These are phyloP conservation scores for Lasiosphaeriaceae sp. DNA, from an alignment of 495 filamentous ascomycete species.

Conservation along the genomic window DNA sequence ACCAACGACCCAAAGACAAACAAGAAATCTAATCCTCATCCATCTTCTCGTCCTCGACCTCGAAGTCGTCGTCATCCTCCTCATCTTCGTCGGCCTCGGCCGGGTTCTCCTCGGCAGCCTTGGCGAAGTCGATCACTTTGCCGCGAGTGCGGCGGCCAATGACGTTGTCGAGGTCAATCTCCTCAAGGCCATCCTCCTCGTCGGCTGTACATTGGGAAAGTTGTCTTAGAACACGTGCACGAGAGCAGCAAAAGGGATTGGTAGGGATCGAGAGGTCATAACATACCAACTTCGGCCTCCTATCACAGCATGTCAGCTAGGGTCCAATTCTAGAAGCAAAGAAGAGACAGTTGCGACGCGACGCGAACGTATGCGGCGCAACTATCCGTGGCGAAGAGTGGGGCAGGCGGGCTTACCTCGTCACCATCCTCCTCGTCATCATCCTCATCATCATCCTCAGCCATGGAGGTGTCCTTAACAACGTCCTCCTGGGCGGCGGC, in stretches of 20 bases:
- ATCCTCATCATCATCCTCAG: constrained; percentile 63
- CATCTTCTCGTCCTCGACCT: constrained; percentile 45
- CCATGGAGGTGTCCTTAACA: constrained; percentile 59
- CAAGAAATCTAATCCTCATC: constrained; percentile 38
- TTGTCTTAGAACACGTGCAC: neutral
- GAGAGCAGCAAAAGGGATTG: neutral
- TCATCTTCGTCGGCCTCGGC: constrained; percentile 73
- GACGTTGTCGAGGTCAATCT: constrained; percentile 87
- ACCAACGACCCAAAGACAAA: constrained; percentile 1
- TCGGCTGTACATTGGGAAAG: constrained; percentile 32
- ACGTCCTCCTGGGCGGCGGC: constrained; percentile 44
- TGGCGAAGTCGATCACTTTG: constrained; percentile 75
- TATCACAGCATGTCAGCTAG: constrained; percentile 5
- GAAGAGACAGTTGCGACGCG: constrained; percentile 4
- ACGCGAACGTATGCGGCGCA: constrained; percentile 1
- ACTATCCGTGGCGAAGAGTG: neutral
- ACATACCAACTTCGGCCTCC: constrained; percentile 43
- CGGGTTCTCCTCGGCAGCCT: constrained; percentile 67
- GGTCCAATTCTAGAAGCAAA: neutral
- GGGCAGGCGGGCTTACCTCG: constrained; percentile 46
- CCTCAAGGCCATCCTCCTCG: constrained; percentile 79
- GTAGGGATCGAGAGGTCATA: neutral
- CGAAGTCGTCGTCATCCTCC: constrained; percentile 65
- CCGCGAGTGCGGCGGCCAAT: constrained; percentile 87
- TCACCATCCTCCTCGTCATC: constrained; percentile 61